These are phyloP conservation scores for Begonia fuchsioides DNA, from an alignment of 306 rosid species.

Conservation along the genomic window DNA sequence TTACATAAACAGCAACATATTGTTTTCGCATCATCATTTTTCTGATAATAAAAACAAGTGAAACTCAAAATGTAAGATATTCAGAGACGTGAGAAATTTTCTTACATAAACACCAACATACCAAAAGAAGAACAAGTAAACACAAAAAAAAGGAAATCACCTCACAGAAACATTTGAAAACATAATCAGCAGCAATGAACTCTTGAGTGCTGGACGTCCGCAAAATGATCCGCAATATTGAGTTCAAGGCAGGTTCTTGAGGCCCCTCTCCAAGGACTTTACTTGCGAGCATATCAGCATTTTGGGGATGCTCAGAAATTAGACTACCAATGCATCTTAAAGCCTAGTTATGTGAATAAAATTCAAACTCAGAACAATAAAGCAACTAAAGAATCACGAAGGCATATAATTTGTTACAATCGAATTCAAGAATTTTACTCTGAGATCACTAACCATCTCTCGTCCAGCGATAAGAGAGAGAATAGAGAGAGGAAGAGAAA, in stretches of 20 bases:
- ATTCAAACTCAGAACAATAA: not conserved
- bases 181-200: slow-evolving; percentile 75
- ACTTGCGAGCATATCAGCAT: slow-evolving; percentile 60
- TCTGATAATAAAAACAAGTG: slow-evolving; percentile 28
- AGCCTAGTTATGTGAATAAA: slow-evolving; percentile 37
- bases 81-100: no score
- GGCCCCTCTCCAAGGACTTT: slow-evolving; percentile 77
- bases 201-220: slow-evolving; percentile 77
- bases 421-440: no score
- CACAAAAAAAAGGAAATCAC: slow-evolving; percentile 24
- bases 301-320: slow-evolving; percentile 67
- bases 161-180: slow-evolving; percentile 87
- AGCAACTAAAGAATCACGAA: no score
- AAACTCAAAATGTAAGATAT: no score
- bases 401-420: no score
- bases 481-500: no score
- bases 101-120: no score
- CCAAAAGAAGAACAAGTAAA: slow-evolving; percentile 1
- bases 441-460: no score
- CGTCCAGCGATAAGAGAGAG: no score
- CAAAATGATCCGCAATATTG: slow-evolving; percentile 69
- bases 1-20: no score
- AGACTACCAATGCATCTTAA: slow-evolving; percentile 67
- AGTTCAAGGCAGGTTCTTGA: slow-evolving; percentile 80
- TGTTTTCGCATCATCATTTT: slow-evolving; percentile 66